phyloP scores from a whole-genome alignment of 306 rosid species.

The Prunus mume region DNA sequence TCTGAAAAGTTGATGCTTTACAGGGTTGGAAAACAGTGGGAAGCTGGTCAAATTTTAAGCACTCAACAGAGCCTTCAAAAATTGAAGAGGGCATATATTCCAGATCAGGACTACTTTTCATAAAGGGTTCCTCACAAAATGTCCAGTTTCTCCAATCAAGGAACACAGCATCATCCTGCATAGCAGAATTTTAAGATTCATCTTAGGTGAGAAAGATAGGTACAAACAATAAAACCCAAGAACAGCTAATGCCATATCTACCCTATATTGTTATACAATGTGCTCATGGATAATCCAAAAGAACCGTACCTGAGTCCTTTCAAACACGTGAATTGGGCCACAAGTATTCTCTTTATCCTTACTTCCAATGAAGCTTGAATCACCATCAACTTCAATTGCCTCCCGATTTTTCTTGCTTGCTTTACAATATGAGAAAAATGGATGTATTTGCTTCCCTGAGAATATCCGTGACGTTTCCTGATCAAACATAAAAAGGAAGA shows the following conservation, averaged over 20 bases:
- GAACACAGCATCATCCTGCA: slow-evolving; percentile 52
- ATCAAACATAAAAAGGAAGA: slow-evolving; percentile 9
- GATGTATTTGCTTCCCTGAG: slow-evolving; percentile 69
- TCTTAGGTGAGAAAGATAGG: slow-evolving; percentile 7
- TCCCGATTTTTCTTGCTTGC: slow-evolving; percentile 43
- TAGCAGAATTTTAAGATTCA: slow-evolving; percentile 24
- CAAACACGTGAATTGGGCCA: slow-evolving; percentile 75
- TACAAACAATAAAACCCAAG: neutral
- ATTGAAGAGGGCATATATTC: slow-evolving; percentile 36
- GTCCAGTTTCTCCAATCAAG: slow-evolving; percentile 75
- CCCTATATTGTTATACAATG: slow-evolving; percentile 3
- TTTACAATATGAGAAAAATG: slow-evolving; percentile 61
- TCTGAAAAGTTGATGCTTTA: slow-evolving; percentile 25
- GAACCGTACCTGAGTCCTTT: slow-evolving; percentile 47
- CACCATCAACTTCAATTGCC: slow-evolving; percentile 24
- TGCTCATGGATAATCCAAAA: slow-evolving; percentile 10
- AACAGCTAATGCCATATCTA: slow-evolving; percentile 5
- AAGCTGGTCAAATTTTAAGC: slow-evolving; percentile 56
- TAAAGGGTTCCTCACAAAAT: slow-evolving; percentile 31
- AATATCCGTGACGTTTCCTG: slow-evolving; percentile 73
- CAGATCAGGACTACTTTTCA: slow-evolving; percentile 13
- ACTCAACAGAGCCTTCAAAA: slow-evolving; percentile 48
- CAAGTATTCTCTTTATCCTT: slow-evolving; percentile 25
- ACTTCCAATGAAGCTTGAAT: slow-evolving; percentile 17
- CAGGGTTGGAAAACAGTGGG: slow-evolving; percentile 22